Evolutionary conservation across 768 basidiomycete species (phyloP), one percentile per base, ranked within the genome.

Genomic region (Gyrodon lividus): DNA sequence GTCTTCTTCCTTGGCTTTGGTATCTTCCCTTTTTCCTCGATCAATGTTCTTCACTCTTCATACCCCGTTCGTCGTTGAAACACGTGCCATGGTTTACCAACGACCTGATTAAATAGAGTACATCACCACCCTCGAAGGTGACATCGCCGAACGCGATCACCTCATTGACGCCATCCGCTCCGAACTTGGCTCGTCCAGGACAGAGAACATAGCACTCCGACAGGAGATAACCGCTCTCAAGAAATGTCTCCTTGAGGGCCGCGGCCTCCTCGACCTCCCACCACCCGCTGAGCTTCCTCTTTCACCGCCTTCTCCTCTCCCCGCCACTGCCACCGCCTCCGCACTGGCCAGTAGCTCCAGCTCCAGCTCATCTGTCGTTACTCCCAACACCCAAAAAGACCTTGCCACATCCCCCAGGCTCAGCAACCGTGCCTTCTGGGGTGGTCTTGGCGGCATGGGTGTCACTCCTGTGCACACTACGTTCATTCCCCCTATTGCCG

Each of bases 121-220:
- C 68, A 97, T 98, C 55, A 80, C 87, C 8, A 93, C 92, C 0
- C 85, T 99, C 47, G 97, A 99, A 66, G 85, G 83, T 49, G 92
- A 96, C 67, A 91, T 98, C 62, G 87, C 89, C 13, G 92, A 95
- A 65, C 84, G 96, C 23, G 96, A 99, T 73, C 77, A 82, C 17
- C 81, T 98, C 54, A 87, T 99, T 57, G 88, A 90, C 56, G 87
- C 87, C 28, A 91, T 95, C 68, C 83, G 89, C 45, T 74, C 82
- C 13, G 92, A 98, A 65, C 81, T 97, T 17, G 89, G 89, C 33
- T 80, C 81, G 1, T 84, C 84, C 20, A 81, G 81, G 65, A 82
- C 80, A 2, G 94, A 98, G 74, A 96, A 96, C 65, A 69, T 79
- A 16, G 93, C 91, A 4, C 75, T 97, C 24, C 78, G 89, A 0